phyloP scores from a whole-genome alignment of 2,329 filamentous ascomycete species.

The Taxawa tesnikishii region DNA sequence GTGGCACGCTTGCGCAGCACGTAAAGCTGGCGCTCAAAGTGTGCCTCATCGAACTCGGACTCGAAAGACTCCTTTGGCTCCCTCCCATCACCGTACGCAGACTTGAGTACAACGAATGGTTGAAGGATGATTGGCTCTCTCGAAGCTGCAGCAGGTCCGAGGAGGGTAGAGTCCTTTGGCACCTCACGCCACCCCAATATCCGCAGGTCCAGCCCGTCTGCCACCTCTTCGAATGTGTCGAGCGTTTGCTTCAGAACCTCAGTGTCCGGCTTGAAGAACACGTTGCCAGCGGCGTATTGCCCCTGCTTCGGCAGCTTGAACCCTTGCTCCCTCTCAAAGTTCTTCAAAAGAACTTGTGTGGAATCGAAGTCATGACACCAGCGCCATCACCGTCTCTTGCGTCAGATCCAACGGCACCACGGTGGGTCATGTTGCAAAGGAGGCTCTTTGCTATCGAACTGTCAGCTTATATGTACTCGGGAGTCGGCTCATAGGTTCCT shows the following conservation, averaged over 20 bases:
- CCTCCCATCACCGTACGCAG: slow-evolving; percentile 70
- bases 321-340: slow-evolving; percentile 84
- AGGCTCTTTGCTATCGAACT: slow-evolving; percentile 75
- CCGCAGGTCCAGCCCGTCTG: slow-evolving; percentile 73
- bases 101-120: slow-evolving; percentile 82
- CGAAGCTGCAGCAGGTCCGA: slow-evolving; percentile 84
- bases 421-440: slow-evolving; percentile 99
- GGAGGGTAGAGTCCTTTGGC: slow-evolving; percentile 81
- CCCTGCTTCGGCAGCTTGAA: slow-evolving; percentile 77
- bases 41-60: slow-evolving; percentile 68
- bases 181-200: slow-evolving; percentile 95
- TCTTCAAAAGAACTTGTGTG: slow-evolving; percentile 98
- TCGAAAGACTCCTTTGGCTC: slow-evolving; percentile 68
- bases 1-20: slow-evolving; percentile 89
- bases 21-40: slow-evolving; percentile 89
- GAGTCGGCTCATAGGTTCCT: no score
- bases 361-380: slow-evolving; percentile 98
- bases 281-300: slow-evolving; percentile 92
- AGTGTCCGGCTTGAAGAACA: slow-evolving; percentile 96
- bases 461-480: no score
- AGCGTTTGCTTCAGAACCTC: slow-evolving; percentile 84
- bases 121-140: slow-evolving; percentile 92
- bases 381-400: slow-evolving; percentile 95
- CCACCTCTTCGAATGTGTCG: slow-evolving; percentile 86
- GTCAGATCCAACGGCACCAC: slow-evolving; percentile 94